Evolutionary conservation across 2,329 filamentous ascomycete species (phyloP).

Genomic region (Cordyceps pruinosa): DNA sequence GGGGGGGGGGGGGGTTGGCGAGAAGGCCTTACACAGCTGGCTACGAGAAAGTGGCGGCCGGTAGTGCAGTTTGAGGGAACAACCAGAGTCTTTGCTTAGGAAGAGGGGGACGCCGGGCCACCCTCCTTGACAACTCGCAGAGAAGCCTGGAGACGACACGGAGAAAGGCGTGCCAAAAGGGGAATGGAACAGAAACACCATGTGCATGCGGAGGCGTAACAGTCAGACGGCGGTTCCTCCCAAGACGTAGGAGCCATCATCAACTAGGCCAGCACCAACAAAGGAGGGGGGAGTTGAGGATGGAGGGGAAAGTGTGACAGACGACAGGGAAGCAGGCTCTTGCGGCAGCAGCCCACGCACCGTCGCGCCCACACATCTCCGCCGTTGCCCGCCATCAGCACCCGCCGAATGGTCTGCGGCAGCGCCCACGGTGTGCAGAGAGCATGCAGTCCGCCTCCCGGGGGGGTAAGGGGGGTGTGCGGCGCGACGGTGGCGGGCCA

Average conservation of each 20-base stretch:
- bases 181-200: constrained; percentile 11
- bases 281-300: neutral
- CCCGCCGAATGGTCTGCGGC: too few species aligned
- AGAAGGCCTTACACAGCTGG: neutral
- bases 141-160: neutral
- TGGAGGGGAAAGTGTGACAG: neutral
- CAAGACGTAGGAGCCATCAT: constrained; percentile 3
- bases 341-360: neutral
- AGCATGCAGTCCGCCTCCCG: too few species aligned
- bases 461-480: neutral
- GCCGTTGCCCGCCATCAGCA: neutral
- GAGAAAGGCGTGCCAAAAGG: constrained; percentile 5
- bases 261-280: neutral
- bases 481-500: neutral
- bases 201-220: constrained; percentile 10
- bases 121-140: neutral
- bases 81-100: neutral
- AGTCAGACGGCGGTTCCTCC: constrained; percentile 7
- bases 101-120: neutral
- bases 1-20: neutral
- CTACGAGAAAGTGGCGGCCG: neutral
- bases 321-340: neutral
- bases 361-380: too few species aligned
- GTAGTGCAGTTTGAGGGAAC: neutral
- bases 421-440: neutral